Evolutionary conservation across 73 alveolate genomes (phyloP), one percentile per base, ranked within the genome.

Genomic region (Blepharisma japonicum): DNA sequence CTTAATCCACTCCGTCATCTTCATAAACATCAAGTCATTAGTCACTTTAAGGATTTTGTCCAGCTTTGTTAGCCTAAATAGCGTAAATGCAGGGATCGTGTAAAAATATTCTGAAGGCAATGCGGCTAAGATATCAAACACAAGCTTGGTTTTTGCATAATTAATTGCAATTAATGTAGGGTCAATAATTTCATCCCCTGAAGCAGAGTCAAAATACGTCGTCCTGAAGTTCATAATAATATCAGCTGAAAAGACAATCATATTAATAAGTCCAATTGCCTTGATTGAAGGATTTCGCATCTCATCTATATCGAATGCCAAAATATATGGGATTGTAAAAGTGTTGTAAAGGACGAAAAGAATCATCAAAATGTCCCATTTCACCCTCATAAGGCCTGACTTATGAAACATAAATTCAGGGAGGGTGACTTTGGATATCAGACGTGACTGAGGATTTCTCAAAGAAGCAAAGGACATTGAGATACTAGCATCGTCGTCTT

Each of bases 81-180:
- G 5, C 14, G 46, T 61, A 14, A 61, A 8, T 1, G 42, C 42
- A 32, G 42, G 42, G 3, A 32, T 32, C 42, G 42, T 32, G 42
- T 32, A 32, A 32, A 32, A 32, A 32, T 32, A 32, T 32, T 32
- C 42, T 32, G 42, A 48, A 4, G 94, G 94, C 14, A 87, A 32
- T 7, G 94, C 45, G 0, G 94, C 94, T 0, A 87, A 6, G 76
- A 87, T 66, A 55, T 87, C 94, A 6, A 87, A 51, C 88, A 83
- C 76, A 55, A 87, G 83, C 18, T 87, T 68, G 25, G 79, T 68
- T 50, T 70, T 82, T 6, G 83, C 6, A 47, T 87, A 77, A n/a
- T 68, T 78, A 49, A 6, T 46, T 4, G 86, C 71, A 8, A 87
- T 87, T 8, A 0, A 42, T 46, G 11, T 68, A 3, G 87, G 86